A percentile compares a stretch with the other conserved stretches of the same genome.
These are phyloP conservation scores for Liriodendron chinense DNA, from an alignment of 164 flowering plant species.

Conservation along the genomic window DNA sequence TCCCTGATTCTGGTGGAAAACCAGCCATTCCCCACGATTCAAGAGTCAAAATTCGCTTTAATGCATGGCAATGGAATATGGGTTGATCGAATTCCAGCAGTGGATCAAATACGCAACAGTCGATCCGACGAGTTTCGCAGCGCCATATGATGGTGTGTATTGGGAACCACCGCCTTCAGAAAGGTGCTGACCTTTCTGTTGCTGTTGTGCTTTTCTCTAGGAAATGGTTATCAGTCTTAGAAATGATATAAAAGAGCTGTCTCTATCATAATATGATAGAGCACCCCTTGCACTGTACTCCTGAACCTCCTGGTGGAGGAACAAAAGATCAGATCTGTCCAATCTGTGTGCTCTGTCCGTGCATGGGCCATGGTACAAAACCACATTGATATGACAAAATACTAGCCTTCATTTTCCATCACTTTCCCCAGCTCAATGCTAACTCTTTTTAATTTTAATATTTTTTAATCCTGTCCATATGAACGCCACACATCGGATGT, in stretches of 20 bases:
- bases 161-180: constrained; percentile 93
- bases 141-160: constrained; percentile 91
- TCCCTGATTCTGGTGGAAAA: constrained; percentile 65
- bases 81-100: constrained; percentile 95
- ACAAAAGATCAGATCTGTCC: background rate
- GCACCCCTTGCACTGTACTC: background rate
- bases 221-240: background rate
- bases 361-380: background rate
- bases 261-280: too few relatives aligned
- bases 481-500: too few relatives aligned
- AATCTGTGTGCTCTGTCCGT: background rate
- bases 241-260: background rate
- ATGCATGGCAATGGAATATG: constrained; percentile 77
- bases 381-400: background rate
- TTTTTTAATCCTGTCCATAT: too few relatives aligned
- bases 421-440: too few relatives aligned
- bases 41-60: constrained; percentile 80
- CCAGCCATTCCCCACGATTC: constrained; percentile 86
- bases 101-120: constrained; percentile 95
- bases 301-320: background rate
- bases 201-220: background rate
- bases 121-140: constrained; percentile 76
- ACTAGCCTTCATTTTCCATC: background rate
- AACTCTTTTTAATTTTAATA: too few relatives aligned
- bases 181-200: constrained; percentile 44